A percentile compares a stretch with the other conserved stretches of the same genome.
Evolutionary conservation across 2,329 filamentous ascomycete genomes (phyloP).

Genomic region (Penicillium sp.): DNA sequence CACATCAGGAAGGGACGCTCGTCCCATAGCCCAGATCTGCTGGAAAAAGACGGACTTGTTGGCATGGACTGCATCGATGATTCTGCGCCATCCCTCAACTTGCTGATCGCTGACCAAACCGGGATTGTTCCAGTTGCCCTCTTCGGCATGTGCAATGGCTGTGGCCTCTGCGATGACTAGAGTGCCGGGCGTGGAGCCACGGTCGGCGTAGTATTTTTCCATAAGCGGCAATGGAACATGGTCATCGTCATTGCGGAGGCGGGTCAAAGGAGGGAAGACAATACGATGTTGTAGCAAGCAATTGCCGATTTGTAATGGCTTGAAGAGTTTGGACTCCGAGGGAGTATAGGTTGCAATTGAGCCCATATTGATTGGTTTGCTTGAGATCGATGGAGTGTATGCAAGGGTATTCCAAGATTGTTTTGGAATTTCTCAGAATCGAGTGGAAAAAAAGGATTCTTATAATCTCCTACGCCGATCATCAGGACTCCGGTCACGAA

Average conservation of each 20-base stretch:
- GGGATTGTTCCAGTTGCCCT: background rate
- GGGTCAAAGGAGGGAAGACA: background rate
- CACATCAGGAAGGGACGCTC: background rate
- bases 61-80: background rate
- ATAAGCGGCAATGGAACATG: constrained; percentile 4
- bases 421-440: too few species aligned
- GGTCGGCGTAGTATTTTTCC: constrained; percentile 7
- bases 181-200: background rate
- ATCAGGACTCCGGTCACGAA: background rate
- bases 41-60: constrained; percentile 6
- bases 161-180: constrained; percentile 2
- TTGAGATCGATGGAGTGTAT: background rate
- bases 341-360: constrained; percentile 1
- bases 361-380: background rate
- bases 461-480: background rate
- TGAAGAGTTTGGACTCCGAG: constrained; percentile 1
- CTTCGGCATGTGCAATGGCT: constrained; percentile 1
- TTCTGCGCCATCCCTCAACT: constrained; percentile 1
- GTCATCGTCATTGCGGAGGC: background rate
- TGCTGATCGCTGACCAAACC: background rate
- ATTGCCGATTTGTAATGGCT: constrained; percentile 1
- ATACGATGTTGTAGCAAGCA: background rate
- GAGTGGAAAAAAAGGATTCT: background rate
- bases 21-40: constrained; percentile 6
- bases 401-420: too few species aligned